Conservation (phyloP, 257 asterid species). For the Solanum infundibuliforme region DNA sequence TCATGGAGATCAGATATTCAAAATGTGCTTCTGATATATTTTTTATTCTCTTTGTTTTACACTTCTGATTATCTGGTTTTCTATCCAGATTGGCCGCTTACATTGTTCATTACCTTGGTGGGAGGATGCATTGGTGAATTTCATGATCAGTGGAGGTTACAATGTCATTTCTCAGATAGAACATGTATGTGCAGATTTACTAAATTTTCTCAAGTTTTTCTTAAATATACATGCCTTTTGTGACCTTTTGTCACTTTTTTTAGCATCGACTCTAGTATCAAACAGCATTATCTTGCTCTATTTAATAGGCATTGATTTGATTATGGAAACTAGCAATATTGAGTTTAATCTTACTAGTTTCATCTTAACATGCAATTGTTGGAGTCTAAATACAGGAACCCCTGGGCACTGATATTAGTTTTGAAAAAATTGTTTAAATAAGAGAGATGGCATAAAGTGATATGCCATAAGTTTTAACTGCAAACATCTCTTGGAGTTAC, state of each 20-base stretch:
- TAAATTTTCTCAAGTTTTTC: neutral
- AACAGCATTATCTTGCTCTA: neutral
- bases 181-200: constrained; percentile 21
- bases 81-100: constrained; percentile 64
- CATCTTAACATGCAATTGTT: neutral
- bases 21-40: neutral
- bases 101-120: constrained; percentile 92
- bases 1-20: neutral
- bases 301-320: neutral
- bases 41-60: neutral
- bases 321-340: neutral
- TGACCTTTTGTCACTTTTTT: neutral
- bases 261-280: neutral
- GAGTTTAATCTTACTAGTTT: neutral
- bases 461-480: neutral
- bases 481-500: neutral
- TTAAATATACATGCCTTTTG: neutral
- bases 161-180: constrained; percentile 43
- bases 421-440: neutral
- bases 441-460: neutral
- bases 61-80: neutral
- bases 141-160: constrained; percentile 91
- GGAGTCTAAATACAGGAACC: neutral
- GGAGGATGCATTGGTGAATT: constrained; percentile 83
- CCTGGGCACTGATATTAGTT: neutral